phyloP scores from a whole-genome alignment of 106 monocot species.

The Acorus gramineus region DNA sequence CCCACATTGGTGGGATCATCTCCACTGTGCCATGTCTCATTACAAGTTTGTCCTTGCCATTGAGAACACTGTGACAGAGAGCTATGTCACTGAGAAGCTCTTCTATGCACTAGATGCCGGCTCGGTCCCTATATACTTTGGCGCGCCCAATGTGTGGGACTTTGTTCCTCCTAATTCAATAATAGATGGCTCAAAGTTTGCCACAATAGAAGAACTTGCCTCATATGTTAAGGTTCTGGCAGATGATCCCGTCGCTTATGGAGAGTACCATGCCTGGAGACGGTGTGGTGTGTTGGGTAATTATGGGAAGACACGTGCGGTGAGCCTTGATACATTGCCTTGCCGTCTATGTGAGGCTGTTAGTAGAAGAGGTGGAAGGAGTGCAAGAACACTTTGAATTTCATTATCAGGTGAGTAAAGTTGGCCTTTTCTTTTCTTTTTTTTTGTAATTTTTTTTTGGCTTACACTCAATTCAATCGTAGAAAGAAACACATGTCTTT shows the following conservation, averaged over 20 bases:
- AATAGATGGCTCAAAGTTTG: slow-evolving; percentile 79
- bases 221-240: slow-evolving; percentile 61
- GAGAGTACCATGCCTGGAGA: slow-evolving; percentile 95
- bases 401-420: too few species aligned
- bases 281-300: slow-evolving; percentile 75
- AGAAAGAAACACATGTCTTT: too few species aligned
- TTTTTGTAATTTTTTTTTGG: too few species aligned
- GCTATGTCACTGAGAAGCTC: slow-evolving; percentile 92
- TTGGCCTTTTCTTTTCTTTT: too few species aligned
- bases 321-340: slow-evolving; percentile 77
- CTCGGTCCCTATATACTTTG: slow-evolving; percentile 87
- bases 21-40: slow-evolving; percentile 91
- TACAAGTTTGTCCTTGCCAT: slow-evolving; percentile 96
- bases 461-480: too few species aligned
- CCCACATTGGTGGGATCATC: slow-evolving; percentile 77
- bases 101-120: slow-evolving; percentile 86
- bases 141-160: slow-evolving; percentile 86
- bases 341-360: slow-evolving; percentile 73
- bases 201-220: slow-evolving; percentile 56
- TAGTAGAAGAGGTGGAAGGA: slow-evolving; percentile 59
- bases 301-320: slow-evolving; percentile 51
- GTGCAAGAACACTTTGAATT: slow-evolving; percentile 16
- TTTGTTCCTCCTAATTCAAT: slow-evolving; percentile 92
- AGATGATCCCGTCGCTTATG: slow-evolving; percentile 78
- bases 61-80: slow-evolving; percentile 72